Evolutionary conservation across 441 rosid species (phyloP).

Genomic region (Adansonia gregorii): DNA sequence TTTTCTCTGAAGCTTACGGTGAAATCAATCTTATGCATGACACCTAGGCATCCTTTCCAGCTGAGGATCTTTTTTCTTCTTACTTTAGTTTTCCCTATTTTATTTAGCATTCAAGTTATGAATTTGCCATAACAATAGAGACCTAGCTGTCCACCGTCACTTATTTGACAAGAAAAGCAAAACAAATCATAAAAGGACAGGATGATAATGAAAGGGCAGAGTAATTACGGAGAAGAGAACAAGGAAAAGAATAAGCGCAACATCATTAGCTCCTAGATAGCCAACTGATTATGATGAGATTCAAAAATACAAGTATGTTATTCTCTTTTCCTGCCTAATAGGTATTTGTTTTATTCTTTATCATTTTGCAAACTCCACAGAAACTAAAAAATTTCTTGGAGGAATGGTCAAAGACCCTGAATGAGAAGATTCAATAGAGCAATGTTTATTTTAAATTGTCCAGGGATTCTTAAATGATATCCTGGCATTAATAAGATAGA

Average conservation of each 20-base stretch:
- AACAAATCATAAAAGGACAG: neutral
- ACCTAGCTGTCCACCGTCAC: neutral
- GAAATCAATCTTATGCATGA: neutral
- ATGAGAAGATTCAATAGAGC: neutral
- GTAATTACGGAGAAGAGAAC: neutral
- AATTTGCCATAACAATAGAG: neutral
- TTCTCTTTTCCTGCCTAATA: neutral
- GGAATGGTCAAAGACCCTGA: neutral
- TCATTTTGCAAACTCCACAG: neutral
- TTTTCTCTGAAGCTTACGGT: neutral
- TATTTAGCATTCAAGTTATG: neutral
- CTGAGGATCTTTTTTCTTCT: neutral
- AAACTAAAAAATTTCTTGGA: neutral
- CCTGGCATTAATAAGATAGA: neutral
- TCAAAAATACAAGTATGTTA: neutral
- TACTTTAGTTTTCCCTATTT: neutral
- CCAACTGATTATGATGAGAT: conserved; percentile 6
- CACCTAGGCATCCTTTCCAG: neutral
- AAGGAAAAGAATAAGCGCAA: neutral
- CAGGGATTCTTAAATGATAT: neutral
- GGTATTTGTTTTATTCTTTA: neutral
- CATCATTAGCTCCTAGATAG: neutral
- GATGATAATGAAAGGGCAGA: neutral
- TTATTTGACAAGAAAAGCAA: conserved; percentile 9
- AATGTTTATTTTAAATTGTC: neutral